Conservation (phyloP, 768 basidiomycete species). For the Hericium erinaceus region DNA sequence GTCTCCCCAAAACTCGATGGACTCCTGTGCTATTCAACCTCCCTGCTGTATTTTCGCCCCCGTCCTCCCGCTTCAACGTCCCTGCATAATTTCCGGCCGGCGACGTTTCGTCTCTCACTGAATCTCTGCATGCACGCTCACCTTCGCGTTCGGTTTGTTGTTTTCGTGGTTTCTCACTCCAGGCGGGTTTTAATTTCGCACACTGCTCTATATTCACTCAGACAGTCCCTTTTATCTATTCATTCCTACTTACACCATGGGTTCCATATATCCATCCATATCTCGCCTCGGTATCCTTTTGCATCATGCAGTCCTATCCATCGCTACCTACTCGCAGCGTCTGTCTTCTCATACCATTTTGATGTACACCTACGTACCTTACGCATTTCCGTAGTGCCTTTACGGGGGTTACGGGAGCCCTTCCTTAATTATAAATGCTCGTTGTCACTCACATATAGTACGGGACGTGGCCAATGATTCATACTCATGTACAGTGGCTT, state of each 20-base stretch:
- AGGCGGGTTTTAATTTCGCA: not conserved
- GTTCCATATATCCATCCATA: conserved; percentile 9
- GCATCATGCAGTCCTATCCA: conserved; percentile 8
- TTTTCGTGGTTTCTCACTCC: not conserved
- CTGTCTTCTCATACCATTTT: not conserved
- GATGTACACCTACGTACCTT: conserved; percentile 2
- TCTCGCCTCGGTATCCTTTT: not conserved
- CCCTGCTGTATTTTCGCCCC: not conserved
- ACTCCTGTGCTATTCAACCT: not conserved
- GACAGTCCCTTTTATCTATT: conserved; percentile 8
- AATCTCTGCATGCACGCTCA: not conserved
- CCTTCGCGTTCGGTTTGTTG: not conserved
- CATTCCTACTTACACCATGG: conserved; percentile 12
- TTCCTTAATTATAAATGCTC: not conserved
- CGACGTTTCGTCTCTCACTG: not conserved
- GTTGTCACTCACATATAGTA: not conserved
- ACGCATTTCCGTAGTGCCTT: conserved; percentile 2
- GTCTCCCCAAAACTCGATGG: not conserved
- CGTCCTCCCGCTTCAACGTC: not conserved
- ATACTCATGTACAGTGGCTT: not conserved
- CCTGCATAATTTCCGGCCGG: not conserved
- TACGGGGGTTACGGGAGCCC: conserved; percentile 1
- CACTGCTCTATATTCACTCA: conserved; percentile 1
- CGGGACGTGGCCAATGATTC: not conserved
- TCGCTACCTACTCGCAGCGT: not conserved